Conservation (phyloP, 495 filamentous ascomycete species). For the Annulohypoxylon nitens region DNA sequence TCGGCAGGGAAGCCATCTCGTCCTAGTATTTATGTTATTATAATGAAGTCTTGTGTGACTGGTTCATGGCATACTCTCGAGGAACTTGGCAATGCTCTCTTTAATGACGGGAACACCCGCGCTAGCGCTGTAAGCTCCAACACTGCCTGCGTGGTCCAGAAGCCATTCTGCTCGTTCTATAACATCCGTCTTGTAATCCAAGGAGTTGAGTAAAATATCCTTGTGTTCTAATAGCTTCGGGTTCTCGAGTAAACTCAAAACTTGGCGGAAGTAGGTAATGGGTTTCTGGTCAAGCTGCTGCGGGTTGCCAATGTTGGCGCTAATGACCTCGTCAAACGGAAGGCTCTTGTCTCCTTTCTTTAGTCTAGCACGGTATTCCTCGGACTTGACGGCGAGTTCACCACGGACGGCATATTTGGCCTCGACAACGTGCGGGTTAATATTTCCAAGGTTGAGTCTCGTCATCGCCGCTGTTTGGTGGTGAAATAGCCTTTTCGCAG, state of each 20-base stretch:
- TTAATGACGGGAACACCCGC: slow-evolving; percentile 88
- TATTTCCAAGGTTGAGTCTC: slow-evolving; percentile 84
- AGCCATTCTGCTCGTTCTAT: slow-evolving; percentile 84
- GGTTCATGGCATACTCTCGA: slow-evolving; percentile 72
- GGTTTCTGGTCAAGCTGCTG: slow-evolving; percentile 99
- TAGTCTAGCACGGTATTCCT: slow-evolving; percentile 84
- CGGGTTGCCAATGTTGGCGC: slow-evolving; percentile 98
- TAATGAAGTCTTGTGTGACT: slow-evolving; percentile 11
- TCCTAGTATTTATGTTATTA: slow-evolving; percentile 55
- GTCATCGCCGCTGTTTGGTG: slow-evolving; percentile 64
- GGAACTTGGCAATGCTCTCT: slow-evolving; percentile 90
- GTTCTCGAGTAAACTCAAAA: slow-evolving; percentile 93
- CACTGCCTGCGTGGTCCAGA: slow-evolving; percentile 84
- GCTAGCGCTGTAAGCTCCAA: slow-evolving; percentile 96
- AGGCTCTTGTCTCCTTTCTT: slow-evolving; percentile 67
- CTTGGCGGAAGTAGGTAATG: slow-evolving; percentile 98
- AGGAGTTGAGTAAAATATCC: slow-evolving; percentile 72
- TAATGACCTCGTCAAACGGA: slow-evolving; percentile 91
- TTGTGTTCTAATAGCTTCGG: slow-evolving; percentile 83
- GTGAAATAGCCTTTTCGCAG: slow-evolving; percentile 41
- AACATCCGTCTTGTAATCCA: slow-evolving; percentile 91
- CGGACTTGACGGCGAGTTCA: slow-evolving; percentile 90
- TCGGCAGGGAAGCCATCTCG: slow-evolving; percentile 90
- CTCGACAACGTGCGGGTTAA: slow-evolving; percentile 85
- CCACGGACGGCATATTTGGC: slow-evolving; percentile 98